Evolutionary conservation across 257 asterid genomes (phyloP).

Genomic region (Oldenlandia corymbosa): DNA sequence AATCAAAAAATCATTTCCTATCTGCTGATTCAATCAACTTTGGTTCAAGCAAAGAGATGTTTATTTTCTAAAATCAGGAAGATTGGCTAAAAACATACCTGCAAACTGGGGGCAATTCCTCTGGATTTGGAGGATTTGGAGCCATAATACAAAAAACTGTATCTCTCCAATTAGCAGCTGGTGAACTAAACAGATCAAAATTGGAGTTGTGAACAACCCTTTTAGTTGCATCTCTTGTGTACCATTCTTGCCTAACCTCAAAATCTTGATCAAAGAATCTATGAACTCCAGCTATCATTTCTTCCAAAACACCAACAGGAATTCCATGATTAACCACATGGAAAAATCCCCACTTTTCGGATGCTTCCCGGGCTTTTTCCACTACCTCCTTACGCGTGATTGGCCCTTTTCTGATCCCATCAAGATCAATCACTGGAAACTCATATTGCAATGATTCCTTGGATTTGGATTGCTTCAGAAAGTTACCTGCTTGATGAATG

Average conservation of each 20-base stretch:
- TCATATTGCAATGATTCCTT: constrained; percentile 1
- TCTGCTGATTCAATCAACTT: too few species aligned
- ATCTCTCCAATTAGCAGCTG: constrained; percentile 60
- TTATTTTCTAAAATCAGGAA: too few species aligned
- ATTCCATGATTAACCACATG: constrained; percentile 67
- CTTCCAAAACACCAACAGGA: constrained; percentile 33
- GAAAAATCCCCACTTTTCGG: constrained; percentile 50
- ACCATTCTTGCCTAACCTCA: constrained; percentile 38
- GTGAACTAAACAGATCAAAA: constrained; percentile 40
- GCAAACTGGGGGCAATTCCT: constrained; percentile 18
- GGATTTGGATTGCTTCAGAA: background rate
- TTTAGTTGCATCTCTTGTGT: constrained; percentile 37
- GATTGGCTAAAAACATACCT: constrained; percentile 13
- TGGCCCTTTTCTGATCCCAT: constrained; percentile 15
- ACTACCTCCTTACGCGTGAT: constrained; percentile 22
- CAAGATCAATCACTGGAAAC: constrained; percentile 56
- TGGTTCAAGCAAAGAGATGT: too few species aligned
- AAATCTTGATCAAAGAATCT: constrained; percentile 52
- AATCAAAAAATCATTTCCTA: too few species aligned
- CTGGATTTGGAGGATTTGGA: constrained; percentile 22
- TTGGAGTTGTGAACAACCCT: constrained; percentile 47
- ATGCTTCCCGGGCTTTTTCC: constrained; percentile 38
- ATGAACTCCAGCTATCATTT: constrained; percentile 47
- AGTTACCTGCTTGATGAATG: constrained; percentile 20
- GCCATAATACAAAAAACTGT: constrained; percentile 43